Evolutionary conservation across 2,329 filamentous ascomycete genomes (phyloP), one percentile per base, ranked within the genome.

Genomic region (Pseudogymnoascus sp.): DNA sequence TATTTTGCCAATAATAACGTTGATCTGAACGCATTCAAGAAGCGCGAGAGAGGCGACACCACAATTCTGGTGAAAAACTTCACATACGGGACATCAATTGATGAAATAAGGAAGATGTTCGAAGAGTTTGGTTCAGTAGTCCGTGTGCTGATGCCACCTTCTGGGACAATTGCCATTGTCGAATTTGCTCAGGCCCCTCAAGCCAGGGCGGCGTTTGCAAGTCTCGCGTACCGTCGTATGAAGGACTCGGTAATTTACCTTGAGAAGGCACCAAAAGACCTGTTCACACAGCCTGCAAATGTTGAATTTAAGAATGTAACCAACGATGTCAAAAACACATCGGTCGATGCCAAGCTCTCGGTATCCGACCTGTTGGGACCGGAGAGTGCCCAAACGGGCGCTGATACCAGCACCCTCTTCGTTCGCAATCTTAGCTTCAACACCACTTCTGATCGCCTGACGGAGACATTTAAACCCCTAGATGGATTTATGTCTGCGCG

Each of bases 31-130:
- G 89, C 93, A 10, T 98, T 99, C 79, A 95, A 93, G 76, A 87
- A 85, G 63, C 86, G 87, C 66, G 86, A 91, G 74, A 88, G 93
- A 72, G 93, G 93, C 66, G 93, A 97, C 74, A 89, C 86, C 19
- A 86, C 89, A 45, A 93, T 99, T 60, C 79, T 99, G 62, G 90
- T 98, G 57, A 99, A 99, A 79, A 98, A 98, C 75, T 93, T 99
- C 71, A 87, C 92, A 0, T 93, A 89, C 73, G 90, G 90, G 62
- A 93, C 92, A 25, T 89, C 86, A 60, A 79, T 85, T 62, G 89
- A 92, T 63, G 92, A 97, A 74, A 78, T 98, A 41, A 85, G 87
- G 69, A 87, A 85, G 65, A 78, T 96, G 65, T 95, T 97, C 72
- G 90, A 93, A 73, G 90, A 93, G 72, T 92, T 90, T 74, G 95